These are phyloP conservation scores for Yueomyces sp. DNA, from an alignment of 1,139 yeast species.

Conservation along the genomic window DNA sequence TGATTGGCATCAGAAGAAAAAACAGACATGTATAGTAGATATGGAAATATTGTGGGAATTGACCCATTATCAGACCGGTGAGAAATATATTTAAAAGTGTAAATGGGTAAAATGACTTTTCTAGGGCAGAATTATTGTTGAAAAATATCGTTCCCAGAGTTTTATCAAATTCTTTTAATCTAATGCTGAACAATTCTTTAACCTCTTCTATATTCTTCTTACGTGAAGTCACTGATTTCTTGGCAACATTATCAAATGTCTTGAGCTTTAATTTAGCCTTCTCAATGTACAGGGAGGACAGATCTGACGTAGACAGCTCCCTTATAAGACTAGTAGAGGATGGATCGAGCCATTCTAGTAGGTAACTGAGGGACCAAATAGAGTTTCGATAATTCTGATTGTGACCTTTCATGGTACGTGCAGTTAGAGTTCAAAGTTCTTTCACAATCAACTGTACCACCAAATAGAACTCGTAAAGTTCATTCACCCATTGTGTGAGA, in stretches of 20 bases:
- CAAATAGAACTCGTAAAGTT: no score
- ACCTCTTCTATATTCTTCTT: background rate
- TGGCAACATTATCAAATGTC: background rate
- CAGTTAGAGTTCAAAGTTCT: no score
- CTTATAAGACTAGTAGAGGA: background rate
- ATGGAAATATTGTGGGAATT: conserved; percentile 66
- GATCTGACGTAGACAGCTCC: no score
- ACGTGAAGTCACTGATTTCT: background rate
- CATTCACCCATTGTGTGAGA: no score
- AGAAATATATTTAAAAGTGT: conserved; percentile 58
- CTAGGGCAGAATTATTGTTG: conserved; percentile 48
- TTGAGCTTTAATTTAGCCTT: background rate
- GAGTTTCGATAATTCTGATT: background rate
- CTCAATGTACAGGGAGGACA: background rate
- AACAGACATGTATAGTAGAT: conserved; percentile 56
- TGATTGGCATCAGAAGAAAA: conserved; percentile 61
- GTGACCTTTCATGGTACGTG: no score
- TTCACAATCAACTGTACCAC: no score
- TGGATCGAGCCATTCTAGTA: background rate
- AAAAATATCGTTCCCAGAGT: conserved; percentile 10
- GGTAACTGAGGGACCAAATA: background rate
- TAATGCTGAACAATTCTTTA: background rate
- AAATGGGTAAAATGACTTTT: conserved; percentile 69
- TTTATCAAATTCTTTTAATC: background rate
- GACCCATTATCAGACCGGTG: conserved; percentile 69